Conservation (phyloP, 345 rosid species). For the Corchorus capsularis region DNA sequence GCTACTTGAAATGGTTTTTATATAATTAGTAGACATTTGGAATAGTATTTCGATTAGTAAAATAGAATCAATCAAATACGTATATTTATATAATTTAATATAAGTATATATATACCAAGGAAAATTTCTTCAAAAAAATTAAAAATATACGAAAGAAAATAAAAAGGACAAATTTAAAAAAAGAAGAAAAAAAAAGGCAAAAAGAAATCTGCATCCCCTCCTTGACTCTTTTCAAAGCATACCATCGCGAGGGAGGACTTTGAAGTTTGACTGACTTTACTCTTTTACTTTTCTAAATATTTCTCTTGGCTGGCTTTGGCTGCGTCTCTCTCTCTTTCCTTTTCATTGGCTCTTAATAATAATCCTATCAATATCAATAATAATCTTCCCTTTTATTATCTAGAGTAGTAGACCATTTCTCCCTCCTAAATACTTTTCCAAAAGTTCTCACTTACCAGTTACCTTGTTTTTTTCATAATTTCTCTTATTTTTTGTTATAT, state of each 20-base stretch:
- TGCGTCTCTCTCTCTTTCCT: not conserved
- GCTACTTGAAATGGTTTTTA: no score
- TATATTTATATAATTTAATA: no score
- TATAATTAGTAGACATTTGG: no score
- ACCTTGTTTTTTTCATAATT: no score
- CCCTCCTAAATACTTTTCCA: conserved; percentile 26
- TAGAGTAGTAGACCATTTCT: not conserved
- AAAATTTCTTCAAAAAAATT: no score
- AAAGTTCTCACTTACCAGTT: not conserved
- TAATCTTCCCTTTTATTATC: not conserved
- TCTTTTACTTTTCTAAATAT: conserved; percentile 43
- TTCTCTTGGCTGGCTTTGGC: conserved; percentile 31
- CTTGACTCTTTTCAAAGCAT: conserved; percentile 54
- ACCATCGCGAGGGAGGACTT: conserved; percentile 41
- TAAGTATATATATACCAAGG: no score
- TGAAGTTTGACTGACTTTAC: conserved; percentile 39
- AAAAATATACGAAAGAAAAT: not conserved
- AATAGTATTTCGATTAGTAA: no score
- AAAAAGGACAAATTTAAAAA: not conserved
- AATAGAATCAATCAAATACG: no score
- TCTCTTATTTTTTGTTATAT: conserved; percentile 1
- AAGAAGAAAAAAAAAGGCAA: not conserved
- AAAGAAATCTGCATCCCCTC: conserved; percentile 35
- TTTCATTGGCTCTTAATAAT: not conserved
- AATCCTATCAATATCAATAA: no score